Percentiles rank a stretch among this genome's conserved stretches.
Conservation (phyloP, 495 filamentous ascomycete species). For the Tuber melanosporum region DNA sequence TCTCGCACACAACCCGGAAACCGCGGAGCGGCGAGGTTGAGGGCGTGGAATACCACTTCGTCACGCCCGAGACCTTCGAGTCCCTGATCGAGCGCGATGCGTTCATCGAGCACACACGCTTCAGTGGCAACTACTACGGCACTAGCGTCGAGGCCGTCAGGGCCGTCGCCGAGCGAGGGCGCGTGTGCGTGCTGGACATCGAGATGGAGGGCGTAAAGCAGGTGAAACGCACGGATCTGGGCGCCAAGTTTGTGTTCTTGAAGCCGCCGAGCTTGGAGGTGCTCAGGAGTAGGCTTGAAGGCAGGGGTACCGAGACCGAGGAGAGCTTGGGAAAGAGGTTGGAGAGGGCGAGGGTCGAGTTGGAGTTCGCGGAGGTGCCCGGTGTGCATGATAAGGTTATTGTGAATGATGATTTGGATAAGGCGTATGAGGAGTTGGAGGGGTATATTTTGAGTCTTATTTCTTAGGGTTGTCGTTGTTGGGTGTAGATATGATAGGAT, state of each 20-base stretch:
- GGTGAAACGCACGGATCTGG: slow-evolving; percentile 67
- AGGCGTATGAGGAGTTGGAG: slow-evolving; percentile 70
- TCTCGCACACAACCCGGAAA: slow-evolving; percentile 77
- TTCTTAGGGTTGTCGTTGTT: neutral
- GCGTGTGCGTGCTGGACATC: slow-evolving; percentile 71
- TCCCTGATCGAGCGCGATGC: slow-evolving; percentile 60
- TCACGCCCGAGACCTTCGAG: slow-evolving; percentile 61
- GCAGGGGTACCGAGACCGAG: slow-evolving; percentile 78
- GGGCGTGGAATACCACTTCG: slow-evolving; percentile 77
- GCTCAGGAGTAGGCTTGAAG: slow-evolving; percentile 69
- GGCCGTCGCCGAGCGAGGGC: slow-evolving; percentile 62
- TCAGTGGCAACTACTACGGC: slow-evolving; percentile 83
- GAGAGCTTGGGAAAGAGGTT: slow-evolving; percentile 68
- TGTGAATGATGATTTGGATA: slow-evolving; percentile 83
- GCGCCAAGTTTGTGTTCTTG: slow-evolving; percentile 79
- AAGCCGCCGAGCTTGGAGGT: slow-evolving; percentile 68
- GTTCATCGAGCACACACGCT: slow-evolving; percentile 85
- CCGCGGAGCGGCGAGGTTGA: slow-evolving; percentile 71
- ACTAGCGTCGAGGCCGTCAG: slow-evolving; percentile 71
- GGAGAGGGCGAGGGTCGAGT: slow-evolving; percentile 70
- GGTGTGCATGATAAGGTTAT: slow-evolving; percentile 79
- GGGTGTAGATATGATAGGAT: neutral
- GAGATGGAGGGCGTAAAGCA: slow-evolving; percentile 87
- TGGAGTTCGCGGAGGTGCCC: slow-evolving; percentile 66
- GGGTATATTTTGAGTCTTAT: slow-evolving; percentile 51